Evolutionary conservation across 148 eudicot species (phyloP).

Genomic region (Amaranthus cruentus): DNA sequence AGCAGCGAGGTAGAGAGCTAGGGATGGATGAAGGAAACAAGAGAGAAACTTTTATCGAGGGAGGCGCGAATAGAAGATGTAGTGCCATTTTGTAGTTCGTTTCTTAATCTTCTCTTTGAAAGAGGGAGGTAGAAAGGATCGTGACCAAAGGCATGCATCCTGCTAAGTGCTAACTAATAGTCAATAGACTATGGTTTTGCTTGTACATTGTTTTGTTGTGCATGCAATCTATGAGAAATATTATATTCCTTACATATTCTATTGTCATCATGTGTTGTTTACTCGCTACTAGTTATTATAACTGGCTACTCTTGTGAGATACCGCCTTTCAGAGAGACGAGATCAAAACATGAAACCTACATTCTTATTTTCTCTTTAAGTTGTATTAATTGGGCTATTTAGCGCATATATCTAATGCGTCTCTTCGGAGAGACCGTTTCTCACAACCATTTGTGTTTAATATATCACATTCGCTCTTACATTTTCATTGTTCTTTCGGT

Average conservation of each 20-base stretch:
- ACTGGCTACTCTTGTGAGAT: too few species aligned
- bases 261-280: too few species aligned
- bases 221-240: slow-evolving; percentile 13
- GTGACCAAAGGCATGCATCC: slow-evolving; percentile 7
- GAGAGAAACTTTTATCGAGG: background rate
- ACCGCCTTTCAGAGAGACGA: too few species aligned
- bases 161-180: background rate
- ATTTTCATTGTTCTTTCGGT: too few species aligned
- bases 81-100: background rate
- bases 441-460: too few species aligned
- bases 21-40: background rate
- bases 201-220: slow-evolving; percentile 13
- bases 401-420: too few species aligned
- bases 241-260: background rate
- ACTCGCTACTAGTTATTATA: too few species aligned
- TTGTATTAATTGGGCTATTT: too few species aligned
- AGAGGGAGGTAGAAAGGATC: background rate
- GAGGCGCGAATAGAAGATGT: background rate
- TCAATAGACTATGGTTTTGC: slow-evolving; percentile 4
- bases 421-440: too few species aligned
- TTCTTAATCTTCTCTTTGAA: background rate
- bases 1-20: background rate
- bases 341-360: too few species aligned
- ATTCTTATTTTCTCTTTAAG: too few species aligned
- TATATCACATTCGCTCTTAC: too few species aligned